Evolutionary conservation across 192 early-diverging fungal species (phyloP), one percentile per base, ranked within the genome.

Genomic region (Coemansia sp.): DNA sequence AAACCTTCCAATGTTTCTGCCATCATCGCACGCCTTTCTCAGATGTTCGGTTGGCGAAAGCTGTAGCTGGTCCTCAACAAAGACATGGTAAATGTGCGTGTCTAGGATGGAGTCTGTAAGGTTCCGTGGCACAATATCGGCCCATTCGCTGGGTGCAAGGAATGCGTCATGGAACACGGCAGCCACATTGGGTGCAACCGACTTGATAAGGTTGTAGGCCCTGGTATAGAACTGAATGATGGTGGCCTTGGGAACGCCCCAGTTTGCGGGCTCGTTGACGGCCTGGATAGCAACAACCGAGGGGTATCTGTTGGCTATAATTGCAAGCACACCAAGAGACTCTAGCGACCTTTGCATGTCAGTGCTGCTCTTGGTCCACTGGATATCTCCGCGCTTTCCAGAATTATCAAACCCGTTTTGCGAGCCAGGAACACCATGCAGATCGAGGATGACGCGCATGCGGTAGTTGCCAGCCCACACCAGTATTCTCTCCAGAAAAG

Each of bases 361-460:
- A 41, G n/a, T 43, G 0, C 54, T 56, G 0, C 60, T 19, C 45
- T 81, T 81, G 40, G 74, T 56, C 83, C 83, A 85, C 18, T 18
- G 49, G 50, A 85, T 81, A 13, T 72, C 72, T 23, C 83, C 83
- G 4, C 75, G 74, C 18, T 56, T 65, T 11, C 83, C 83, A 5
- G 78, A 81, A 26, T 85, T 85, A 42, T 85, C 83, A 21, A 85
- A 90, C 1, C 89, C 89, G 65, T 92, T 92, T 62, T 92, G 91
- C 21, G 88, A 90, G 8, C 91, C 91, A 26, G 91, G 91, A 1
- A 86, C 87, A 0, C 84, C 86, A 58, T 92, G 89, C n/a, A 92
- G 61, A 44, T 92, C 89, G 1, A 92, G 69, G 67, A 89, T 85
- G 37, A 91, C 89, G 18, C 89, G 83, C 54, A 92, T 70, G 7